A percentile compares a stretch with the other conserved stretches of the same genome.
Conservation (phyloP, 2,329 filamentous ascomycete genomes). For the Neurospora crassa region DNA sequence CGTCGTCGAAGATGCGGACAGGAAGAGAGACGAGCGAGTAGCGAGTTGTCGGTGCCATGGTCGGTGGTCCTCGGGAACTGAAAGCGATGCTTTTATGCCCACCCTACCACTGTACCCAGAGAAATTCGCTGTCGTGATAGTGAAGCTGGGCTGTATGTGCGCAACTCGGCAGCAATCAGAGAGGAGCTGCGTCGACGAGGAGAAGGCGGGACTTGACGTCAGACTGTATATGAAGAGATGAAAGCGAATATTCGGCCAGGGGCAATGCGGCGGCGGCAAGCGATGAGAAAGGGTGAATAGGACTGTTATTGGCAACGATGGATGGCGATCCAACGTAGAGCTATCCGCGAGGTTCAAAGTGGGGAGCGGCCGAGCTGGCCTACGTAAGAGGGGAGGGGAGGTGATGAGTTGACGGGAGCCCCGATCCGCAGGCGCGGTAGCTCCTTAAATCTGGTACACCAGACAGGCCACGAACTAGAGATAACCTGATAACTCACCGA, state of each 20-base stretch:
- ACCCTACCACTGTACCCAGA: neutral
- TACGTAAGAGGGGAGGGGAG: neutral
- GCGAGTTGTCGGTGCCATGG: slow-evolving; percentile 40
- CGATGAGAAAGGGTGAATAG: neutral
- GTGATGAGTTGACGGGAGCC: neutral
- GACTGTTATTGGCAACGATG: neutral
- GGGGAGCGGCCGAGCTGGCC: neutral
- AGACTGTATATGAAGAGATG: neutral
- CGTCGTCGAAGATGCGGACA: slow-evolving; percentile 75
- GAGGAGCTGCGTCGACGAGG: neutral
- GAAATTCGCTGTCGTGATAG: neutral
- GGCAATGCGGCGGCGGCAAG: neutral
- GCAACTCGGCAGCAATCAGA: neutral
- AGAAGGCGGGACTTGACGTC: neutral
- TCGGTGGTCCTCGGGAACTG: slow-evolving; percentile 1
- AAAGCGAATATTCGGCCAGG: neutral
- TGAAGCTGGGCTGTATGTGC: neutral
- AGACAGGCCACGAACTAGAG: neutral
- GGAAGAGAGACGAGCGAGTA: slow-evolving; percentile 90
- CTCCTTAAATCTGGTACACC: neutral
- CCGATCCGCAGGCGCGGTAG: neutral
- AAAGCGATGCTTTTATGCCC: neutral
- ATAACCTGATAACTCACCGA: neutral
- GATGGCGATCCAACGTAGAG: neutral
- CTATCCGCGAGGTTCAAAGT: neutral